Evolutionary conservation across 1,284 basidiomycete genomes (phyloP), one percentile per base, ranked within the genome.

Genomic region (Pseudozyma pruni): DNA sequence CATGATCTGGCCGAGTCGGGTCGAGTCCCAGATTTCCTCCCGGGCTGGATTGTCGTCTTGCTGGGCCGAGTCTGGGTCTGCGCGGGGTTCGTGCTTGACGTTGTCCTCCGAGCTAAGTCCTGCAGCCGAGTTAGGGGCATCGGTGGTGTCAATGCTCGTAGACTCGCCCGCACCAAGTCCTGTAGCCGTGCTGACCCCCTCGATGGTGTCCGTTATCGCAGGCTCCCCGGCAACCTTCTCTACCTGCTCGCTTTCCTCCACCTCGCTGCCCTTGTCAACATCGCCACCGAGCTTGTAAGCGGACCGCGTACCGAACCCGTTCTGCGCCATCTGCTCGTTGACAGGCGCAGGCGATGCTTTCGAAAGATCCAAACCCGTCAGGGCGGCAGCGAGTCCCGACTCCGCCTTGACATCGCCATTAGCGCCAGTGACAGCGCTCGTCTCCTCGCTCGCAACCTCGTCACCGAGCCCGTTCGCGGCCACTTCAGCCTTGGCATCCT

Each of bases 241-340:
- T 11, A 22, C 11, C n/a, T 13, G 8, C 10, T 34, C 4, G 10
- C 4, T 33, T 20, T 14, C 35, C 27, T 29, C 27, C 27, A 11
- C 27, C 6, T 29, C 27, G 27, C 6, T 11, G 27, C 11, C 27
- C 6, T 29, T 29, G 27, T 11, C 11, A 29, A 11, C 27, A 29
- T 29, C 27, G 27, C n/a, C 16, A 11, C 41, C 48, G 16, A 66
- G 27, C 47, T 59, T 55, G 46, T 61, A 62, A 20, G 71, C 71
- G 2, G 57, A 59, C 20, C 61, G 41, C 10, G 71, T 73, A 4
- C 71, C 71, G 19, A 73, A 73, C 8, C 71, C 71, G 13, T 51
- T 53, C 40, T 44, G 52, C 19, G 62, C 59, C 71, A 73, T 73
- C 39, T 64, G 53, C 27, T 49, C 44, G 38, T 74, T 66, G 29